These are phyloP conservation scores for Otatea glauca DNA, from an alignment of 176 grass and related monocot genomes.

Conservation along the genomic window DNA sequence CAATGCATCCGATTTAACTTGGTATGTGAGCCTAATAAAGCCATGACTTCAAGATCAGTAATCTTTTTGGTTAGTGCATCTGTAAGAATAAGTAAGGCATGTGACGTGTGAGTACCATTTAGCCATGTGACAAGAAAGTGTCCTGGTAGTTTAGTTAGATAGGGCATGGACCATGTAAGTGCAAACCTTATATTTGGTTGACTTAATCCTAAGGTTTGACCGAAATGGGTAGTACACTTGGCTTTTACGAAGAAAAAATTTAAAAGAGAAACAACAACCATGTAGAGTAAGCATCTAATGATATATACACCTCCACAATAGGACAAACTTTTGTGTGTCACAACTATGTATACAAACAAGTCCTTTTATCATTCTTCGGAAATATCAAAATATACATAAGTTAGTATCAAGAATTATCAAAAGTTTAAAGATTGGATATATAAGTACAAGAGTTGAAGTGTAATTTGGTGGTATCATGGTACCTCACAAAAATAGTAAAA, in stretches of 20 bases:
- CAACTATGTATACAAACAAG: not conserved
- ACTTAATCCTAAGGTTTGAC: not conserved
- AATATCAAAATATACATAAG: no score
- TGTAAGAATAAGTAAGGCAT: not conserved
- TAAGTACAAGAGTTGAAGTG: no score
- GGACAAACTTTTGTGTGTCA: not conserved
- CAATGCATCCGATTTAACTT: conserved; percentile 23
- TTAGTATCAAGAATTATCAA: no score
- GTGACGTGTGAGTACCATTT: not conserved
- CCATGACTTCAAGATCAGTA: conserved; percentile 2
- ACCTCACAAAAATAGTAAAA: no score
- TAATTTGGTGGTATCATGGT: no score
- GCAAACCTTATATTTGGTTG: conserved; percentile 15
- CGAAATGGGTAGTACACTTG: not conserved
- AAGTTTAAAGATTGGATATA: no score
- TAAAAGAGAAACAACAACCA: not conserved
- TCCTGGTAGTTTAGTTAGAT: not conserved
- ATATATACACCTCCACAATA: not conserved
- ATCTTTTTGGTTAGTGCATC: not conserved
- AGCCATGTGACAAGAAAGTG: not conserved
- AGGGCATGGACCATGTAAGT: not conserved
- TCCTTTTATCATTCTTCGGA: no score
- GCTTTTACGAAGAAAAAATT: no score
- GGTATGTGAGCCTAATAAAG: conserved; percentile 33
- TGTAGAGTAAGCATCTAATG: not conserved